Evolutionary conservation across 1,284 basidiomycete species (phyloP).

Genomic region (Ustilago shanxiensis): DNA sequence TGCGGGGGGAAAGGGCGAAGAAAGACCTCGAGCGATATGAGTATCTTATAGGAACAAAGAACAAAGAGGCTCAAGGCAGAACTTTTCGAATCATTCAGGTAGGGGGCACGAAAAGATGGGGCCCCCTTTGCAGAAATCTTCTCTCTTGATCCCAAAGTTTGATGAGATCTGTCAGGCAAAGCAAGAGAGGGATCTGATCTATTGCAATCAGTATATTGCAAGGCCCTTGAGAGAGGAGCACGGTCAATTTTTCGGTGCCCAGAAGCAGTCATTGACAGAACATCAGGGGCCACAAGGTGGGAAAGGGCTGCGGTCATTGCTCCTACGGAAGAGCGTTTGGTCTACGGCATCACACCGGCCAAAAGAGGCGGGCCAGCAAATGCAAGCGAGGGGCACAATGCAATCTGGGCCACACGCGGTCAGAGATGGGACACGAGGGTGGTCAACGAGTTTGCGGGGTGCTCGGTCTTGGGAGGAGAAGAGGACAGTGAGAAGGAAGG

Average conservation of each 20-base stretch:
- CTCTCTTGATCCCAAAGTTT: not conserved
- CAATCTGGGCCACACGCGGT: not conserved
- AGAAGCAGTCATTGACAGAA: not conserved
- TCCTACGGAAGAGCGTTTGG: not conserved
- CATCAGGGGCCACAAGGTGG: not conserved
- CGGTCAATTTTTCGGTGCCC: not conserved
- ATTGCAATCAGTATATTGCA: not conserved
- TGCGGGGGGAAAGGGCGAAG: not conserved
- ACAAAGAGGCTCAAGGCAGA: not conserved
- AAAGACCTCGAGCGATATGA: not conserved
- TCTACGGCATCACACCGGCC: not conserved
- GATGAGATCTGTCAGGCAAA: not conserved
- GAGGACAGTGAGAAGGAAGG: no score
- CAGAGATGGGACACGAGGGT: constrained; percentile 3
- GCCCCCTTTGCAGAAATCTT: constrained; percentile 15
- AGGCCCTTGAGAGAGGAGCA: constrained; percentile 4
- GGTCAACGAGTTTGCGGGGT: constrained; percentile 2
- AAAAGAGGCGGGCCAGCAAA: not conserved
- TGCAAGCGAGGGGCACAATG: not conserved
- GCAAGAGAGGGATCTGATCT: not conserved
- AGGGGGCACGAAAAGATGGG: constrained; percentile 17
- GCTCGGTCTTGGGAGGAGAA: not conserved
- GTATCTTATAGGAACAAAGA: constrained; percentile 7
- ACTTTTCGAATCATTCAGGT: not conserved
- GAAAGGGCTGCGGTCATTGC: not conserved